Percentiles rank a stretch among this genome's conserved stretches.
Evolutionary conservation across 768 basidiomycete species (phyloP).

Genomic region (Lactarius pseudohatsudake): DNA sequence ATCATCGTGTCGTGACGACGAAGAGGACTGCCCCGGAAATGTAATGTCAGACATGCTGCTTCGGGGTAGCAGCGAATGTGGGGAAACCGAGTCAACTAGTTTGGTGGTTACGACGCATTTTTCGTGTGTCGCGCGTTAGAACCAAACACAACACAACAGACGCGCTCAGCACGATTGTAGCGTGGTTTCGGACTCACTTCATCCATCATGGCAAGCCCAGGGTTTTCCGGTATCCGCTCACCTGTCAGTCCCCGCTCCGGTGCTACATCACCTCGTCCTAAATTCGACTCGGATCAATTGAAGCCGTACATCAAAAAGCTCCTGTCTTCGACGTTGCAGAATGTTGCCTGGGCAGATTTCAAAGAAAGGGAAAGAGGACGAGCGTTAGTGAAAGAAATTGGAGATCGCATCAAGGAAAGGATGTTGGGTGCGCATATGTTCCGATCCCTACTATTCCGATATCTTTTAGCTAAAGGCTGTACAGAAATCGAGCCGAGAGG

Average conservation of each 20-base stretch:
- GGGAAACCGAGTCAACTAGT: constrained; percentile 1
- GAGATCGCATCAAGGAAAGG: constrained; percentile 80
- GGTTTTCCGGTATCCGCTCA: constrained; percentile 52
- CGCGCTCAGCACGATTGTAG: background rate
- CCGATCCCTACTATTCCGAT: constrained; percentile 8
- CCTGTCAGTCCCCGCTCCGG: constrained; percentile 61
- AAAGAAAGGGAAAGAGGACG: constrained; percentile 71
- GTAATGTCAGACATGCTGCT: constrained; percentile 62
- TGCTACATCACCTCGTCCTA: constrained; percentile 53
- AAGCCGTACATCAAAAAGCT: constrained; percentile 83
- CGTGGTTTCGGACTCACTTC: background rate
- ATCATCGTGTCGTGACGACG: constrained; percentile 47
- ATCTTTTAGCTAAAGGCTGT: constrained; percentile 16
- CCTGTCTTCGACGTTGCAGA: constrained; percentile 65
- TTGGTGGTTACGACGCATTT: constrained; percentile 5
- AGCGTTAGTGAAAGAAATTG: constrained; percentile 80
- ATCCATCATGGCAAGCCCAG: constrained; percentile 18
- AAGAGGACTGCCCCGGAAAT: constrained; percentile 52
- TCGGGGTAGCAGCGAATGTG: constrained; percentile 11
- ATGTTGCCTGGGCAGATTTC: constrained; percentile 61
- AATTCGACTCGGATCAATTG: constrained; percentile 71
- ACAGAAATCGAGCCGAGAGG: constrained; percentile 74
- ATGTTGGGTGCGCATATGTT: constrained; percentile 53
- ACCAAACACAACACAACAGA: constrained; percentile 26
- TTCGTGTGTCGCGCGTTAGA: background rate